phyloP scores from a whole-genome alignment of 495 filamentous ascomycete genomes.

The Talaromyces ruber region DNA sequence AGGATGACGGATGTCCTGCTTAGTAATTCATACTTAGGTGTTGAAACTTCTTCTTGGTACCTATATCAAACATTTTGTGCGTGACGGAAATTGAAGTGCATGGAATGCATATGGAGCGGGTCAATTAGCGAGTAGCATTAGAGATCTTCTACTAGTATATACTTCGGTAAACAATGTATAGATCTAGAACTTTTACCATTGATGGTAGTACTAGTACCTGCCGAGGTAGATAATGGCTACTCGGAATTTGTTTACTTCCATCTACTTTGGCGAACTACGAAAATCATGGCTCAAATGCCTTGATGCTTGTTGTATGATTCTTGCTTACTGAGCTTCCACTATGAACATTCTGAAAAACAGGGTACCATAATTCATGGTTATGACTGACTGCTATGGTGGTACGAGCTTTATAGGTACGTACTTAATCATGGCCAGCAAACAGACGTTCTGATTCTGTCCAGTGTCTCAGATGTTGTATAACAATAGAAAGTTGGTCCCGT shows the following conservation, averaged over 20 bases:
- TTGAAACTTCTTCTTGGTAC: too few relatives aligned
- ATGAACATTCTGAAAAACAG: background rate
- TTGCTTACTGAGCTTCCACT: too few relatives aligned
- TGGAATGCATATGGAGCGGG: too few relatives aligned
- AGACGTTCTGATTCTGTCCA: background rate
- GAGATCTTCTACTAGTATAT: too few relatives aligned
- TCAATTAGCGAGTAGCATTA: too few relatives aligned
- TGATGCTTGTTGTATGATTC: background rate
- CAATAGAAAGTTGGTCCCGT: background rate
- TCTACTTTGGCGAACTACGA: background rate
- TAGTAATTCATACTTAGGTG: too few relatives aligned
- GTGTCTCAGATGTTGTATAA: background rate
- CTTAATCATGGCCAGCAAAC: background rate
- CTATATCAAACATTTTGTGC: too few relatives aligned
- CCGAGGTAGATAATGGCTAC: background rate
- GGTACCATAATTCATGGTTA: background rate
- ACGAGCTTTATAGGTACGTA: background rate
- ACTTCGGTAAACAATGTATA: background rate
- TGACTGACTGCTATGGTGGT: background rate
- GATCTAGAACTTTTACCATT: background rate
- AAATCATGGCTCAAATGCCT: background rate
- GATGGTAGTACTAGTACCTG: background rate
- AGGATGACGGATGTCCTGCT: too few relatives aligned
- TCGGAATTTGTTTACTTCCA: background rate
- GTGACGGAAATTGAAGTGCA: too few relatives aligned